These are phyloP conservation scores for Penicillium palitans DNA, from an alignment of 2,329 filamentous ascomycete genomes.

Conservation along the genomic window DNA sequence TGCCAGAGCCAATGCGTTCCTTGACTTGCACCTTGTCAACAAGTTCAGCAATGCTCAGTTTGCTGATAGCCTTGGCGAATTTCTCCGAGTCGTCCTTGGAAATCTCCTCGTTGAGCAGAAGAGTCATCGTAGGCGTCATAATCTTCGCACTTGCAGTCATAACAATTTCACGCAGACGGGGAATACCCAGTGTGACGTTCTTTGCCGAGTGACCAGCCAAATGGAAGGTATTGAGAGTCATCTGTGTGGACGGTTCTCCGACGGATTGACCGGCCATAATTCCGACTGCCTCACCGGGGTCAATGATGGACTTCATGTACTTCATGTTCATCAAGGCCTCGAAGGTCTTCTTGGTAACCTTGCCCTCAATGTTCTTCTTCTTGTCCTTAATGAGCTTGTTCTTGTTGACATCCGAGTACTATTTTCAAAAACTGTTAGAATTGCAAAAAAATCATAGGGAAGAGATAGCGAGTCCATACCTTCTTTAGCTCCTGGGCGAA, in stretches of 20 bases:
- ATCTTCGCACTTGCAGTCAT: conserved; percentile 94
- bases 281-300: conserved; percentile 93
- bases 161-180: conserved; percentile 91
- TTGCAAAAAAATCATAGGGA: not conserved
- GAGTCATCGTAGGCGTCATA: conserved; percentile 74
- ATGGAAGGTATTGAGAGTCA: conserved; percentile 99
- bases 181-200: conserved; percentile 98
- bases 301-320: conserved; percentile 86
- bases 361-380: conserved; percentile 50
- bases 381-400: conserved; percentile 61
- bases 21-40: conserved; percentile 77
- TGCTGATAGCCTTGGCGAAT: conserved; percentile 90
- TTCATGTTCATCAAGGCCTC: conserved; percentile 86
- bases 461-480: conserved; percentile 38
- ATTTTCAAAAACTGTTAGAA: conserved; percentile 21
- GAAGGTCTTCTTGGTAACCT: conserved; percentile 67
- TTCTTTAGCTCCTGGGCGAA: conserved; percentile 71
- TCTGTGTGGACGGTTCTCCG: conserved; percentile 96
- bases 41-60: conserved; percentile 78
- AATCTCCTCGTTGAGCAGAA: conserved; percentile 73
- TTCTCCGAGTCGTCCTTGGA: conserved; percentile 66
- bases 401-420: conserved; percentile 77
- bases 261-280: conserved; percentile 96
- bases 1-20: conserved; percentile 74
- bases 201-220: conserved; percentile 97